Evolutionary conservation across 495 filamentous ascomycete species (phyloP).

Genomic region (Darksidea phi): DNA sequence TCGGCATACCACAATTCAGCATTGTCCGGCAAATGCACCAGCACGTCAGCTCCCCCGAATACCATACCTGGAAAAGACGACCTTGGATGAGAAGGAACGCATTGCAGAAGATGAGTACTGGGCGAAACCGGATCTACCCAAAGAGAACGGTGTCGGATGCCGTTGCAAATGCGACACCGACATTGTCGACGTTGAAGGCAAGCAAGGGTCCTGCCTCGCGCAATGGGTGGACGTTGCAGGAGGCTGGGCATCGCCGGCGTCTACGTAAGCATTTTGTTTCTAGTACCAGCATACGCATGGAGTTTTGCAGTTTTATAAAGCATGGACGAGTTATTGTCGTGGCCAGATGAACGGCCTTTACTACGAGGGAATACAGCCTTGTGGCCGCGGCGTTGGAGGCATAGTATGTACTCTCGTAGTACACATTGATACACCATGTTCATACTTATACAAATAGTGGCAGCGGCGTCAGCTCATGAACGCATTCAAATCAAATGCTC

Average conservation of each 20-base stretch:
- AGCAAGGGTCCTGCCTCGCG: conserved; percentile 87
- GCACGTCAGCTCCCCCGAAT: conserved; percentile 79
- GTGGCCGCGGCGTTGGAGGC: too few species aligned
- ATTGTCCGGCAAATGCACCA: conserved; percentile 95
- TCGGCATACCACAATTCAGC: conserved; percentile 97
- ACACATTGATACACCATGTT: too few species aligned
- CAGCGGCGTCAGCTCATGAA: too few species aligned
- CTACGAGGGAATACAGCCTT: too few species aligned
- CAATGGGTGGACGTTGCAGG: conserved; percentile 99
- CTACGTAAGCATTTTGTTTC: conserved; percentile 16
- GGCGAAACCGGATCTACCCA: conserved; percentile 78
- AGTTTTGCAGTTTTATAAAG: too few species aligned
- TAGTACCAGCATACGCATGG: too few species aligned
- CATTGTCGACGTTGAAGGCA: conserved; percentile 95
- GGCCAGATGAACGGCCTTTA: too few species aligned
- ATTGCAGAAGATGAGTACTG: conserved; percentile 96
- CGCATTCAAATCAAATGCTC: too few species aligned
- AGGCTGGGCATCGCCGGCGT: conserved; percentile 75
- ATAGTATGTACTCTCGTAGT: too few species aligned
- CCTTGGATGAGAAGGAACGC: conserved; percentile 78
- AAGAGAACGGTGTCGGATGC: conserved; percentile 97
- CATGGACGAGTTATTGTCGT: too few species aligned
- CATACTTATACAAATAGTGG: too few species aligned
- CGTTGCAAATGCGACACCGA: conserved; percentile 98
- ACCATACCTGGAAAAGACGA: conserved; percentile 83